phyloP scores from a whole-genome alignment of 2,329 filamentous ascomycete species.

The Botryotinia calthae region DNA sequence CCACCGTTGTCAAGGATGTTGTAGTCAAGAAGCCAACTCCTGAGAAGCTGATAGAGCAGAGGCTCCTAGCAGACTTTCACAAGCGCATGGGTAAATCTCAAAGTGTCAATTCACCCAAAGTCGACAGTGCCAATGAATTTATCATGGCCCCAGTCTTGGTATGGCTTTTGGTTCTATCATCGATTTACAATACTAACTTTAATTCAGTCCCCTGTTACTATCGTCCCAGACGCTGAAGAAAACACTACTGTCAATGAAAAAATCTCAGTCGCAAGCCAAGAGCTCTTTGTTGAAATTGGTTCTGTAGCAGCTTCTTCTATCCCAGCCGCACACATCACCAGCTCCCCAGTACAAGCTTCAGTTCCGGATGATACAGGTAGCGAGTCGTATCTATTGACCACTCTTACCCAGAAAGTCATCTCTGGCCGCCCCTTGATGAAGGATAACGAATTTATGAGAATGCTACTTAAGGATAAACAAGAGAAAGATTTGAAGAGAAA shows the following conservation, averaged over 20 bases:
- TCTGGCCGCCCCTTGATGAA: background rate
- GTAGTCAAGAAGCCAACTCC: background rate
- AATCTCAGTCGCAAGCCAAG: background rate
- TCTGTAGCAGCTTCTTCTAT: background rate
- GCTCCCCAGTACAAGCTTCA: background rate
- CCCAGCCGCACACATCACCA: background rate
- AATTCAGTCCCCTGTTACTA: background rate
- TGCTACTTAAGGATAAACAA: slow-evolving; percentile 6
- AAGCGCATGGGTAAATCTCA: background rate
- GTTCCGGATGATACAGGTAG: background rate
- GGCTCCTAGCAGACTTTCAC: background rate
- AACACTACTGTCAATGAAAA: background rate
- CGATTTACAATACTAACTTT: background rate
- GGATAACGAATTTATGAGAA: slow-evolving; percentile 13
- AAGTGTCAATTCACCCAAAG: background rate
- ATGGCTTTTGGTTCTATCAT: background rate
- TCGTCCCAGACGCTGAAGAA: background rate
- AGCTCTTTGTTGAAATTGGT: background rate
- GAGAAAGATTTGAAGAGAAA: background rate
- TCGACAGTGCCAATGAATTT: background rate
- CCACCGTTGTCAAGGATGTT: background rate
- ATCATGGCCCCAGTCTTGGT: background rate
- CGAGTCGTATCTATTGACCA: too few relatives aligned
- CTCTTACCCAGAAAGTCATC: background rate
- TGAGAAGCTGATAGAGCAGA: background rate